These are phyloP conservation scores for Sinapis alba DNA, from an alignment of 441 rosid species.

Conservation along the genomic window DNA sequence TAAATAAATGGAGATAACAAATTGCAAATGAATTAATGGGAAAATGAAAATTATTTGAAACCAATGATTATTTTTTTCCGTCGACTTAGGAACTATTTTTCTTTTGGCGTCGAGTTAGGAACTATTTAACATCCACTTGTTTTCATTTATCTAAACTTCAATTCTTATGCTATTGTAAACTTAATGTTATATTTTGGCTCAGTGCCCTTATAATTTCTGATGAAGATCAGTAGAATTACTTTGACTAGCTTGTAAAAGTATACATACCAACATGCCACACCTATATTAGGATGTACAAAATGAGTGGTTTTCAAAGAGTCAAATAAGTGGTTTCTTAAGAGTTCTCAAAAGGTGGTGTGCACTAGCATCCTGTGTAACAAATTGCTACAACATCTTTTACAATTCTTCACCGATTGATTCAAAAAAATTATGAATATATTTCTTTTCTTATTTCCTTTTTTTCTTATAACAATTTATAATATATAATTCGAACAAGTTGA, in stretches of 20 bases:
- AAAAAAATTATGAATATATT: background rate
- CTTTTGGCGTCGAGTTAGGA: slow-evolving; percentile 5
- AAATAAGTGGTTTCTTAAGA: background rate
- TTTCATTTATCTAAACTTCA: background rate
- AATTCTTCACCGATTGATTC: background rate
- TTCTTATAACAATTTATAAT: too few species aligned
- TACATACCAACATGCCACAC: background rate
- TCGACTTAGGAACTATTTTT: slow-evolving; percentile 22
- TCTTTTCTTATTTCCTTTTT: too few species aligned
- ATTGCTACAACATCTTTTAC: background rate
- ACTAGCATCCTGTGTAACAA: background rate
- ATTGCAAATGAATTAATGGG: background rate
- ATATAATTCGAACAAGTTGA: background rate
- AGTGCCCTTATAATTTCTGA: background rate
- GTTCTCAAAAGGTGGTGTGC: background rate
- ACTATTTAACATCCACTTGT: slow-evolving; percentile 22
- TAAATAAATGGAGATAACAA: slow-evolving; percentile 17
- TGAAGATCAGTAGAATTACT: background rate
- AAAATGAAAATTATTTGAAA: background rate
- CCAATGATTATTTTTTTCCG: slow-evolving; percentile 14
- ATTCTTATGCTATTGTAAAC: background rate
- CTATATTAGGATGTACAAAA: background rate
- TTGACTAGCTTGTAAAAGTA: slow-evolving; percentile 10
- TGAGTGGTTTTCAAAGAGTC: background rate
- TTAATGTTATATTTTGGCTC: background rate